Evolutionary conservation across 139 green algal genomes (phyloP), one percentile per base, ranked within the genome.

Genomic region (Nannochloris sp.): DNA sequence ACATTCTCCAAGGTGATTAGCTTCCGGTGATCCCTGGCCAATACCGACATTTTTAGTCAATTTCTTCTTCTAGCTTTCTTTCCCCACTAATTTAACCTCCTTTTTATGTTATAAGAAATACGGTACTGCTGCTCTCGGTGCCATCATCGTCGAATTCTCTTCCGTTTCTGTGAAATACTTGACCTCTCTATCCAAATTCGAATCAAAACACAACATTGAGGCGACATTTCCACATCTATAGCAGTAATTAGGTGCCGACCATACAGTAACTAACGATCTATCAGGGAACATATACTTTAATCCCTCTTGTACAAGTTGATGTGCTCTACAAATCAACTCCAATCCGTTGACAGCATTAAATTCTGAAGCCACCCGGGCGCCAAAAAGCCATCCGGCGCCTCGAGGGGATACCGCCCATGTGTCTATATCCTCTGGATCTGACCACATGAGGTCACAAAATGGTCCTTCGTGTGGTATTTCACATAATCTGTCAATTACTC

Each of bases 371-470:
- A 99, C 94, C 45, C 78, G 86, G 25, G 68, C 63, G 10, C 95
- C 95, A 82, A 99, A 99, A 27, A 99, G 82, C 92, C 93, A 99
- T 27, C 95, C 95, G 14, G 92, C 92, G 1, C 92, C 92, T 15
- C 92, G 75, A 3, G 92, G 92, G 48, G 73, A 89, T 46, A 98
- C 85, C 5, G 87, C 87, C 95, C 95, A 99, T 6, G 87, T 91
- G 47, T 98, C 94, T 36, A 98, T 96, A 68, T 99, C 95, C 77
- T 99, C 95, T 2, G 95, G 95, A 70, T 99, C 95, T 54, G 74
- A 90, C 95, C 95, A 99, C 92, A 99, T 97, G 0, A 99, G 81
- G 75, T 99, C 95, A 61, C 89, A 97, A 67, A 96, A 96, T 1
- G 90, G 86, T 0, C 90, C 90, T 65, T 99, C 95, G 67, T 99